Evolutionary conservation across 768 basidiomycete genomes (phyloP), one percentile per base, ranked within the genome.

Genomic region (Pisolithus sp.): DNA sequence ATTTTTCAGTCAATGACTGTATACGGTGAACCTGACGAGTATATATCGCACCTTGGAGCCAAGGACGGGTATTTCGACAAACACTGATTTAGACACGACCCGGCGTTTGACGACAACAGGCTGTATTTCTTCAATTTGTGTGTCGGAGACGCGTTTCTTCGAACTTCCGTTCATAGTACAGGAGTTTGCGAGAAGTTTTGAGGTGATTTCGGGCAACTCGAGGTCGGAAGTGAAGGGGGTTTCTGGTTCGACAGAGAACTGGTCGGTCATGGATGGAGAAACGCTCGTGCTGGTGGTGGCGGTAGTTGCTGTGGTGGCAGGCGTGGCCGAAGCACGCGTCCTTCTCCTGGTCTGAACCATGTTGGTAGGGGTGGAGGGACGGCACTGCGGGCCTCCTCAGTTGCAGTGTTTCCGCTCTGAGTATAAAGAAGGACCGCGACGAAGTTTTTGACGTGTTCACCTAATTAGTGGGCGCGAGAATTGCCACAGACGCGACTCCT

Each of bases 141-240:
- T 70, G 30, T 62, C 62, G 42, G 78, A 76, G 7, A 49, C 53
- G 44, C 68, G 69, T 43, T 69, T 71, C 50, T 58, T 56, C 23
- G 55, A 34, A 7, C 24, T 62, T 57, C 52, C 57, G 21, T 49
- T 57, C 34, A 45, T 21, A 15, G 48, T 2, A 36, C 50, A 9
- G n/a, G 54, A 47, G 21, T 60, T 48, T 21, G 34, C 26, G 5
- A 17, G 9, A 9, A 21, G 13, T 34, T 46, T 45, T 45, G 48
- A 48, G 15, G 12, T 34, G 23, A n/a, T 51, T 26, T 55, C 42
- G 3, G 13, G 13, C 34, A 34, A 5, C 28, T 65, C 67, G 38
- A 63, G 59, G 36, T 69, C 69, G 23, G 82, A 83, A 28, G 80
- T 82, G 39, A 68, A 68, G 58, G 83, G 81, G 47, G 81, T 81